phyloP scores from a whole-genome alignment of 768 basidiomycete species.

The Boletus rubroflammeus region DNA sequence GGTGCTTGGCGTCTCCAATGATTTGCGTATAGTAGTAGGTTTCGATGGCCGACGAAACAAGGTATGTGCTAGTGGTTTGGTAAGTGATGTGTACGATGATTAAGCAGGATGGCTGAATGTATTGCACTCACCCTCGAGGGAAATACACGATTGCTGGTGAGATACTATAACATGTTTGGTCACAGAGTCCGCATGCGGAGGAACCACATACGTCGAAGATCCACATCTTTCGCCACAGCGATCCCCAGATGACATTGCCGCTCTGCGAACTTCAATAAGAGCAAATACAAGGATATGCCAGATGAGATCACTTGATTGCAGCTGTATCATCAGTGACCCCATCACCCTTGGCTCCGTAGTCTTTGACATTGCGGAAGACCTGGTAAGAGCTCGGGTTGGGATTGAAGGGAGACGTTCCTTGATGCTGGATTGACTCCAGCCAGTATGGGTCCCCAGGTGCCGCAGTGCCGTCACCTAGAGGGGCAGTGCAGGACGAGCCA shows the following conservation, averaged over 20 bases:
- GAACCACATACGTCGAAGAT: constrained; percentile 46
- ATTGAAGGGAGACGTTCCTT: constrained; percentile 61
- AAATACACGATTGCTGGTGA: constrained; percentile 71
- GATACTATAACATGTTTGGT: constrained; percentile 15
- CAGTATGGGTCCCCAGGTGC: constrained; percentile 56
- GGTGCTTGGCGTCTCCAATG: constrained; percentile 33
- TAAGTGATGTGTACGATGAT: not conserved
- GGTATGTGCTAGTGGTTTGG: constrained; percentile 22
- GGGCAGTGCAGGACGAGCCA: constrained; percentile 33
- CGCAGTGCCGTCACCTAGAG: constrained; percentile 38
- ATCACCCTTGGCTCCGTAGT: constrained; percentile 47
- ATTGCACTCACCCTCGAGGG: constrained; percentile 52
- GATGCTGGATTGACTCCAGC: constrained; percentile 65
- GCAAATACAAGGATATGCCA: not conserved
- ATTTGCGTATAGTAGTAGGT: constrained; percentile 34
- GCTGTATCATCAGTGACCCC: constrained; percentile 68
- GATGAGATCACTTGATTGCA: constrained; percentile 57
- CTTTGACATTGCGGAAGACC: constrained; percentile 72
- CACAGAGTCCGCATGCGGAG: not conserved
- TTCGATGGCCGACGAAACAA: constrained; percentile 27
- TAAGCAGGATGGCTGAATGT: no score
- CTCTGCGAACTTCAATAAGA: constrained; percentile 32
- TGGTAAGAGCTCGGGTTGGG: constrained; percentile 49
- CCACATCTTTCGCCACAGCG: constrained; percentile 57
- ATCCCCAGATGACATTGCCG: constrained; percentile 54